Base-by-base conservation (phyloP, 1,284 basidiomycete genomes). In the Vanrija sp. region DNA sequence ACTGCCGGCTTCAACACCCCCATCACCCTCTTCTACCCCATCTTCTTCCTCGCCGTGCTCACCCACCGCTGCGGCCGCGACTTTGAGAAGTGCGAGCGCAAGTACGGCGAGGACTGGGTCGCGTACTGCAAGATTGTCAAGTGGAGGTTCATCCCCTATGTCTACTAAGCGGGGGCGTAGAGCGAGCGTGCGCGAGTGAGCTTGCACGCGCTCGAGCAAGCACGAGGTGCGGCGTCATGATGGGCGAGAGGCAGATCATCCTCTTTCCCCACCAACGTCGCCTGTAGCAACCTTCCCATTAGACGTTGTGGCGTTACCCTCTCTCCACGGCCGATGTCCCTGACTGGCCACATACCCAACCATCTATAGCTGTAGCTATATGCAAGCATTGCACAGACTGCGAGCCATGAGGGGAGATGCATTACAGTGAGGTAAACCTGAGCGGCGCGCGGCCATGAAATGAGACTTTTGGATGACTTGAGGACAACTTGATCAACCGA, bases 21-120 rank as follows among this genome's bases (percentile, higher is more conserved):
- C 47, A 97, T 98, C 71, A 93, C 93, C 0, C 94, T 96, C 80
- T 98, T 91, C 79, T 95, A 96, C 78, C 90, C 90, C 6, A 80
- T 91, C 51, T 95, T 95, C 83, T 95, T 95, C 82, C 85, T 93
- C 68, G 83, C 83, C 23, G 91, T 95, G 26, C 84, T 97, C 53
- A 81, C 89, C 26, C 93, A 96, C 71, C 85, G 93, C 45, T 89
- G 87, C 67, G 83, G 86, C 6, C 85, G 93, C 54, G 93, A 97
- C 80, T 94, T 96, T 75, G 92, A 93, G 74, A 82, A 91, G 82
- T 98, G 94, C 76, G 86, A 86, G 4, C 74, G 84, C 65, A 98
- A 98, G 80, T 98, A 97, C 69, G 91, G 91, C 43, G 90, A 95
- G 67, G 93, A 95, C 73, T 97, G 93, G 93, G 88, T 88, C 19